Base-by-base conservation (phyloP, 352 stramenopile species). In the Phytophthora kernoviae region DNA sequence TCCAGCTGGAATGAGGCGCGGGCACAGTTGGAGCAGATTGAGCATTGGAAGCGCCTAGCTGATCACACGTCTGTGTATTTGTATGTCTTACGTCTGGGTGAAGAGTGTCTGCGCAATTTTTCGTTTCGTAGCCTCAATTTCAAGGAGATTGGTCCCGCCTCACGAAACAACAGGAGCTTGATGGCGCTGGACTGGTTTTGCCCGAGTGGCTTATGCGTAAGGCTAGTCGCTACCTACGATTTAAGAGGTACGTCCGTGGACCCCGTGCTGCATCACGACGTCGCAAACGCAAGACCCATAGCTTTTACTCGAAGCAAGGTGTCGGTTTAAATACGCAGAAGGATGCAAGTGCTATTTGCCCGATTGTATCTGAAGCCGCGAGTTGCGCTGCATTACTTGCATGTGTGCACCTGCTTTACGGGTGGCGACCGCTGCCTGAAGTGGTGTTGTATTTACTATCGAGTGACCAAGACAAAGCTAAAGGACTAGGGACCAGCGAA, bases 21-120 rank as follows among this genome's bases (percentile, higher is more conserved):
- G 4, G 65, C 50, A 12, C 81, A 92, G 14, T 54, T 91, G 40
- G 53, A 62, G 7, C 75, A 85, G 32, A 54, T 72, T 11, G 73
- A 87, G 41, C 75, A 79, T 18, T 96, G 85, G 84, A 88, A 89
- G 18, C 68, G 69, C 26, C 86, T 88, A 71, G 81, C 84, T 21
- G 82, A 91, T 15, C 70, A 94, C 46, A 82, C 84, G 1, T 76
- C 85, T 10, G 79, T 96, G 4, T 96, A 93, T 47, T 50, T 96
- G 27, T 93, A 94, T 51, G 74, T 93, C 2, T 59, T 96, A 30
- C 84, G 84, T 5, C 62, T 94, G 6, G 87, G 85, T 1, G 85
- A 96, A 58, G 85, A 94, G 41, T 96, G 87, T 61, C 48, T 96
- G n/a, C 88, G 87, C 42, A 77, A 66, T 4, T 74, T 96, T 42